Percentiles rank a stretch among this genome's conserved stretches.
Conservation (phyloP, 2,329 filamentous ascomycete genomes). For the Tolypocladium album region DNA sequence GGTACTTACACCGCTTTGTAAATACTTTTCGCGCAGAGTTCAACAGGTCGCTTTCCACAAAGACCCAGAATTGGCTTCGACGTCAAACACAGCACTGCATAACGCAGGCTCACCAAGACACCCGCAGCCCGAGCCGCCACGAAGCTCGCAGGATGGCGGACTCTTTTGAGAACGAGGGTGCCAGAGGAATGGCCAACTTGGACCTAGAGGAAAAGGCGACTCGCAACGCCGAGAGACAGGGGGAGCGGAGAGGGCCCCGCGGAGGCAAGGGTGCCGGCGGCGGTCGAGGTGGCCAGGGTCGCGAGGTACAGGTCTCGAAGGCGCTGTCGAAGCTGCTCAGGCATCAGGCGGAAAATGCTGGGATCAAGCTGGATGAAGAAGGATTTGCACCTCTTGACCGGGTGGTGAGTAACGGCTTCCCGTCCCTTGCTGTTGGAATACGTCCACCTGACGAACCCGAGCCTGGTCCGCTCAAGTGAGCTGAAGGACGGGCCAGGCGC, state of each 20-base stretch:
- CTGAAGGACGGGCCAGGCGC: neutral
- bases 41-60: neutral
- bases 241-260: conserved; percentile 15
- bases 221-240: conserved; percentile 3
- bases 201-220: conserved; percentile 12
- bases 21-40: neutral
- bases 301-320: conserved; percentile 40
- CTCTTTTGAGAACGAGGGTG: neutral
- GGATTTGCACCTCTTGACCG: conserved; percentile 47
- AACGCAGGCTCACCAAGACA: neutral
- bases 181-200: conserved; percentile 3
- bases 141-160: neutral
- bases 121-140: neutral
- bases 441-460: neutral
- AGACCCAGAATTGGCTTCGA: too few relatives aligned
- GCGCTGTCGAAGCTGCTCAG: conserved; percentile 43
- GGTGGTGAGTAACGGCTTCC: conserved; percentile 39
- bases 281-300: conserved; percentile 19
- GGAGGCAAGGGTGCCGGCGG: conserved; percentile 18
- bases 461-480: neutral
- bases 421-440: neutral
- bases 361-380: conserved; percentile 45
- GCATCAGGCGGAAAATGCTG: conserved; percentile 46
- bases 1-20: neutral
- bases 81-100: neutral